A percentile compares a stretch with the other conserved stretches of the same genome.
These are phyloP conservation scores for Laguncularia racemosa DNA, from an alignment of 345 rosid species.

Conservation along the genomic window DNA sequence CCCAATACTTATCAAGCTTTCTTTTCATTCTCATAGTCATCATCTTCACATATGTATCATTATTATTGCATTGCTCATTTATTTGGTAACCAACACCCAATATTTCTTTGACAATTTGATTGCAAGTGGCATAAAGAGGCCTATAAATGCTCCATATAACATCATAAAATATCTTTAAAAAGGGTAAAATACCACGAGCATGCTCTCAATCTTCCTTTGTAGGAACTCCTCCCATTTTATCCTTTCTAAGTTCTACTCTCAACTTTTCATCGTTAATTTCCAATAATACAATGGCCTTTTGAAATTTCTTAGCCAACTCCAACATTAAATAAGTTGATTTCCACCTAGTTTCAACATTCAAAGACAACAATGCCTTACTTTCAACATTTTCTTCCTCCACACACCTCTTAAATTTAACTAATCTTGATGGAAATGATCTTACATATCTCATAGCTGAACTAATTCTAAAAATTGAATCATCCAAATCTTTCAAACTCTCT, in stretches of 20 bases:
- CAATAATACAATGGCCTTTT: constrained; percentile 4
- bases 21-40: constrained; percentile 7
- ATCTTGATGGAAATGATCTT: neutral
- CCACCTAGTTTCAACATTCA: constrained; percentile 10
- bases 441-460: neutral
- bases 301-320: constrained; percentile 1
- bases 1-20: constrained; percentile 8
- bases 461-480: constrained; percentile 4
- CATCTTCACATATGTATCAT: neutral
- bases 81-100: neutral
- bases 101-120: neutral
- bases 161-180: constrained; percentile 1
- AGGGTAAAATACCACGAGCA: constrained; percentile 4
- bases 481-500: no score
- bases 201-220: constrained; percentile 4
- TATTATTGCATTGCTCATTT: neutral
- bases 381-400: neutral
- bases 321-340: constrained; percentile 6
- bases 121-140: constrained; percentile 3
- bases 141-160: neutral
- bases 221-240: neutral
- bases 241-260: neutral
- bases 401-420: no score
- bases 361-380: neutral
- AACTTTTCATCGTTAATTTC: neutral